Evolutionary conservation across 495 filamentous ascomycete species (phyloP).

Genomic region (Neurospora sp.): DNA sequence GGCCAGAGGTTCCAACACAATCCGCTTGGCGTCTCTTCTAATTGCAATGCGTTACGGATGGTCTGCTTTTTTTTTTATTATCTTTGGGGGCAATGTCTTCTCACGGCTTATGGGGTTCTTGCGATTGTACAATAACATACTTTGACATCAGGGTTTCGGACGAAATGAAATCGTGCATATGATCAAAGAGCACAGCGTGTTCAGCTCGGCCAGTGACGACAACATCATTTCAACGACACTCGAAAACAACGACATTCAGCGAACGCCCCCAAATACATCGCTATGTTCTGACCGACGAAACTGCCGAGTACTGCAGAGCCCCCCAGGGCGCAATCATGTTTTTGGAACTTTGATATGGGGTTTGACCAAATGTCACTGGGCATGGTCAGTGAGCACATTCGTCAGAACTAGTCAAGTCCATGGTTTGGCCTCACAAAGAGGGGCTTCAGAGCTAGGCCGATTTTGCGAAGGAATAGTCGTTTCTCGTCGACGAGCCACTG

Average conservation of each 20-base stretch:
- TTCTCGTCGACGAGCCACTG: not conserved
- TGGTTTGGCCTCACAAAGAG: not conserved
- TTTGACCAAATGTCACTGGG: not conserved
- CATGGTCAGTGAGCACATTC: not conserved
- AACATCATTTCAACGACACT: not conserved
- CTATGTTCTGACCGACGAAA: not conserved
- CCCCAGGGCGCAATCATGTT: not conserved
- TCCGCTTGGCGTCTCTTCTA: conserved; percentile 56
- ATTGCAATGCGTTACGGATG: conserved; percentile 77
- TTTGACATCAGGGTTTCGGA: conserved; percentile 51
- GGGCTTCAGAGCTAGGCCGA: conserved; percentile 9
- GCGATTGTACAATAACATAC: conserved; percentile 67
- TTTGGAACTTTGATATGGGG: not conserved
- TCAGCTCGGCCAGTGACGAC: not conserved
- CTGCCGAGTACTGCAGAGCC: not conserved
- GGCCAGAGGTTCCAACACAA: conserved; percentile 46
- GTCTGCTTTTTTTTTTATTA: conserved; percentile 49
- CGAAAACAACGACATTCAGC: not conserved
- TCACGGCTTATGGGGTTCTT: conserved; percentile 58
- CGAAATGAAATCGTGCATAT: conserved; percentile 55
- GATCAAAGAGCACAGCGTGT: conserved; percentile 26
- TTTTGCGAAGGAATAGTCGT: conserved; percentile 3
- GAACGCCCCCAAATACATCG: not conserved
- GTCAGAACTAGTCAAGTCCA: not conserved
- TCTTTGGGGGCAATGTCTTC: conserved; percentile 61